Evolutionary conservation across 1,284 basidiomycete genomes (phyloP).

Genomic region (Macrocystidia cucumis): DNA sequence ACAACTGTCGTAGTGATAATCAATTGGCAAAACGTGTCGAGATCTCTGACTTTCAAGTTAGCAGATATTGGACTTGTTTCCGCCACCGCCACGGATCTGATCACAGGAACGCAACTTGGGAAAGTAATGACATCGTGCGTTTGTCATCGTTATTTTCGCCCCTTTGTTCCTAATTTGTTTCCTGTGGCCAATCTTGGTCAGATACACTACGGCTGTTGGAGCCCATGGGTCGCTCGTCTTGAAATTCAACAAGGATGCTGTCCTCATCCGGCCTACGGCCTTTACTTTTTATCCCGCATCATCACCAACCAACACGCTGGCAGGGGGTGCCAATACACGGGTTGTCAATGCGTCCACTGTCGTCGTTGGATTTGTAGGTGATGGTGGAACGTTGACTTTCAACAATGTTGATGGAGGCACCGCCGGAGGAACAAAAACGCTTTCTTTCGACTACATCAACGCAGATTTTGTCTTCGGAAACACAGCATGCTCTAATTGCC

Average conservation of each 20-base stretch:
- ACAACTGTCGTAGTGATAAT: constrained; percentile 26
- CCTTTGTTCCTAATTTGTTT: constrained; percentile 6
- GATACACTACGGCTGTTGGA: constrained; percentile 27
- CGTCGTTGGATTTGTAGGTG: constrained; percentile 35
- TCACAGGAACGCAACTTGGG: constrained; percentile 30
- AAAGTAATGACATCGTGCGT: constrained; percentile 28
- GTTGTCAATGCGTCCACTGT: constrained; percentile 25
- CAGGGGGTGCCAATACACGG: constrained; percentile 30
- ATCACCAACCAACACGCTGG: constrained; percentile 26
- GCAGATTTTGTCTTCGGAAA: constrained; percentile 33
- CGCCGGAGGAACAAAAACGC: constrained; percentile 32
- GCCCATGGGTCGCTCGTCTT: constrained; percentile 34
- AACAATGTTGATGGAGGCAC: constrained; percentile 32
- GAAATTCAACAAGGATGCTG: too few relatives aligned
- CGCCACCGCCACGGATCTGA: constrained; percentile 30
- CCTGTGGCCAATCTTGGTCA: constrained; percentile 10
- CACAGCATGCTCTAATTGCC: constrained; percentile 39
- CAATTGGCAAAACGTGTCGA: constrained; percentile 30
- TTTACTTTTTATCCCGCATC: constrained; percentile 34
- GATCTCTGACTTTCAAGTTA: constrained; percentile 31
- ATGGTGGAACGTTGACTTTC: constrained; percentile 35
- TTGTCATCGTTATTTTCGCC: too few relatives aligned
- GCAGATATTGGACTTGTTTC: constrained; percentile 33
- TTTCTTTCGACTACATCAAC: constrained; percentile 41
- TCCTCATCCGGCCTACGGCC: constrained; percentile 22